These are phyloP conservation scores for Nemania sp. DNA, from an alignment of 2,329 filamentous ascomycete species.

Conservation along the genomic window DNA sequence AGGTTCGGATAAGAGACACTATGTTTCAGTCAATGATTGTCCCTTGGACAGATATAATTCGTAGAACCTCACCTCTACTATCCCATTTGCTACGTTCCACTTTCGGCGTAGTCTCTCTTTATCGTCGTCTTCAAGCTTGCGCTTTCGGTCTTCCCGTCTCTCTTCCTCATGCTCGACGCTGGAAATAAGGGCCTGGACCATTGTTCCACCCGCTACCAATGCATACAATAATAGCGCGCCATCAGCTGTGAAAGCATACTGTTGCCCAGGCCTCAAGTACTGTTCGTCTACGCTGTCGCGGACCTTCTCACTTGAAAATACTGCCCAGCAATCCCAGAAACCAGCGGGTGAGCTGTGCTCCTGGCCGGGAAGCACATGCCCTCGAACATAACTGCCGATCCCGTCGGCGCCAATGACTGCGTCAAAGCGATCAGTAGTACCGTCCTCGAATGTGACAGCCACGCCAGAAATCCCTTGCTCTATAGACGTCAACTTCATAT, in stretches of 20 bases:
- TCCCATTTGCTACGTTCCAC: not conserved
- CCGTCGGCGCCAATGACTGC: not conserved
- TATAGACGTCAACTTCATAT: conserved; percentile 22
- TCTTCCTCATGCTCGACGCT: too few relatives aligned
- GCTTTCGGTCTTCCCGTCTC: not conserved
- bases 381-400: not conserved
- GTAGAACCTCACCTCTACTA: conserved; percentile 1
- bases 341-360: conserved; percentile 16
- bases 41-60: not conserved
- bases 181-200: too few relatives aligned
- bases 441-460: too few relatives aligned
- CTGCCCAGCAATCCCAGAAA: conserved; percentile 19
- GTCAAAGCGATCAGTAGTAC: too few relatives aligned
- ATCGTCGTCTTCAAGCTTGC: not conserved
- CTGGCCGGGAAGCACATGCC: conserved; percentile 16
- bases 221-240: conserved; percentile 4
- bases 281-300: not conserved
- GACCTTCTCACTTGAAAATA: conserved; percentile 5
- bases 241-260: conserved; percentile 12
- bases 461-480: not conserved
- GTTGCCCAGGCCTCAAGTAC: conserved; percentile 2
- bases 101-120: conserved; percentile 4
- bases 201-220: not conserved
- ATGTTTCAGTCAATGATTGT: not conserved
- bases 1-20: not conserved